Base-by-base conservation (phyloP, 108 stramenopile species). In the Cyclotella cryptica region DNA sequence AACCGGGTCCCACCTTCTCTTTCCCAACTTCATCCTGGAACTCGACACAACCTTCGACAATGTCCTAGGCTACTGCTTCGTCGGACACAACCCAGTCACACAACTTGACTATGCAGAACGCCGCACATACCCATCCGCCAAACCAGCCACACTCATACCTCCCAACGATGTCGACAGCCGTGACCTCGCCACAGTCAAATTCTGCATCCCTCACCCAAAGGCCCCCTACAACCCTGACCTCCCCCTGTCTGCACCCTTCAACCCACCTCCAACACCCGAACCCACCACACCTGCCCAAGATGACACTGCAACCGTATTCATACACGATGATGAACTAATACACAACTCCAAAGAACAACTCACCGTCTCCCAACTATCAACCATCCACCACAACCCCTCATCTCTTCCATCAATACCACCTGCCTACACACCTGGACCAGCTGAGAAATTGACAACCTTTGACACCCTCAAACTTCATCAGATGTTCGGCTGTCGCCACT, bases 11-110 rank as follows among this genome's bases (percentile, higher is more conserved):
- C n/a, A n/a, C n/a, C n/a, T n/a, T n/a, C n/a, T n/a, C 62, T 78
- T 78, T 19, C 77, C 69, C 0, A 28, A 14, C 0, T 71, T 78
- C 52, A 29, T 64, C 11, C 3, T 63, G 0, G 14, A 39, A 27
- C 27, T 58, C 22, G 71, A 43, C 40, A 43, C 35, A 44, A 26
- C 42, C 24, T 26, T 72, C 43, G 71, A 72, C 28, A 59, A 44
- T 41, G 10, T 53, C 1, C 40, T 64, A 21, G 30, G 63, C 21
- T 65, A 27, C 43, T 42, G 27, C 28, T 72, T 26, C 3, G 49
- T 47, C 26, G 46, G 63, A 10, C 24, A 21, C 28, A 19, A n/a
- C 19, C 13, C 29, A 29, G 30, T n/a, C 18, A 6, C 8, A 28
- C 15, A 15, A 22, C 14, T 69, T 30, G 39, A 53, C 68, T 69